phyloP scores from a whole-genome alignment of 2,329 filamentous ascomycete species.

The Pseudogymnoascus sp. region DNA sequence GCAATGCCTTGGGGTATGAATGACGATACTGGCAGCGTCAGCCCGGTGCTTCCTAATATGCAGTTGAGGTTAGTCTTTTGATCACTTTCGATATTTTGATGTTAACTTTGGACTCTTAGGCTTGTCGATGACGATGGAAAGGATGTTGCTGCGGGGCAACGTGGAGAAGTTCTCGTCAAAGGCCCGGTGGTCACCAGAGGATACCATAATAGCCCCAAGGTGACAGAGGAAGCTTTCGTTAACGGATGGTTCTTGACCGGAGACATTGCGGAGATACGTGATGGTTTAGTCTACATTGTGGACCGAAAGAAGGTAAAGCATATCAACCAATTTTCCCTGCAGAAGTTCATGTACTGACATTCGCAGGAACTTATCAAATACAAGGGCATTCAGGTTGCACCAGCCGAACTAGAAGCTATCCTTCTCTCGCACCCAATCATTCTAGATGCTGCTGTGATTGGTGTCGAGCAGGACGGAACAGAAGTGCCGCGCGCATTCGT shows the following conservation, averaged over 20 bases:
- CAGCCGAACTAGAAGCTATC: constrained; percentile 36
- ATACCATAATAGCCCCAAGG: constrained; percentile 59
- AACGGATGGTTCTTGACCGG: neutral
- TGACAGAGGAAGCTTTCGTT: neutral
- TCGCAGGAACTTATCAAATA: constrained; percentile 42
- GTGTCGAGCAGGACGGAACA: constrained; percentile 37
- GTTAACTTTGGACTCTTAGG: constrained; percentile 32
- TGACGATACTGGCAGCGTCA: constrained; percentile 45
- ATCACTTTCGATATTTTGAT: neutral
- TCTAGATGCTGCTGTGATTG: constrained; percentile 55
- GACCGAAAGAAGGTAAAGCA: constrained; percentile 54
- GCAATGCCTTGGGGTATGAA: constrained; percentile 52
- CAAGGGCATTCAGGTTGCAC: constrained; percentile 37
- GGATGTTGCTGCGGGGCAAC: constrained; percentile 44
- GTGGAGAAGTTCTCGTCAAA: constrained; percentile 66
- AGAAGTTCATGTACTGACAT: neutral
- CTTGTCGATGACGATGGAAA: constrained; percentile 53
- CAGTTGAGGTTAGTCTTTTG: neutral
- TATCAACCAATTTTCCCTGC: neutral
- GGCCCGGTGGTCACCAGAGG: constrained; percentile 68
- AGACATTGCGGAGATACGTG: constrained; percentile 23
- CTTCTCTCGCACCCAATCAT: constrained; percentile 33
- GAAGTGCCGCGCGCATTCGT: constrained; percentile 56
- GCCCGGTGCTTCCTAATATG: constrained; percentile 63
- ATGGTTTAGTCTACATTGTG: constrained; percentile 51